phyloP scores from a whole-genome alignment of 2,329 filamentous ascomycete species.

The Zalaria obscura region DNA sequence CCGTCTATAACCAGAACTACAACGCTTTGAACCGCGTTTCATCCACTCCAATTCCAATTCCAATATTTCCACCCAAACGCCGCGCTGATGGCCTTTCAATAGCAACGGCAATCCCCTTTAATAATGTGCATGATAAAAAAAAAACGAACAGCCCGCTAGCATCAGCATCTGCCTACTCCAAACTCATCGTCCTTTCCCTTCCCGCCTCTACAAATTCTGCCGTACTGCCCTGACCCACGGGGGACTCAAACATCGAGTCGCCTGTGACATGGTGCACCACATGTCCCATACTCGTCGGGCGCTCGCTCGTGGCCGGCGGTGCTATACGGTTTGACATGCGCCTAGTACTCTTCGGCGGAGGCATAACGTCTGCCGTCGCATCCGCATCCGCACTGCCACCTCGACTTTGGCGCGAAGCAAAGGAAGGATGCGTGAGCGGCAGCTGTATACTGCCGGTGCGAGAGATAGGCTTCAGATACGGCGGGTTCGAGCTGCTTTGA shows the following conservation, averaged over 20 bases:
- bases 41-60: too few species aligned
- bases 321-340: background rate
- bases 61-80: too few species aligned
- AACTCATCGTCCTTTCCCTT: slow-evolving; percentile 4
- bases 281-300: slow-evolving; percentile 6
- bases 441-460: slow-evolving; percentile 6
- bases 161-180: background rate
- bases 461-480: slow-evolving; percentile 5
- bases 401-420: background rate
- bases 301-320: slow-evolving; percentile 1
- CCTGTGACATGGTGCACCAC: slow-evolving; percentile 6
- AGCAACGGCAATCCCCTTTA: too few species aligned
- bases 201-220: slow-evolving; percentile 5
- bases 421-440: background rate
- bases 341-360: background rate
- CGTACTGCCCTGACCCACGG: slow-evolving; percentile 4
- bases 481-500: slow-evolving; percentile 2
- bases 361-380: background rate
- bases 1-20: too few species aligned
- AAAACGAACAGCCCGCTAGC: too few species aligned
- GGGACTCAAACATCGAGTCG: slow-evolving; percentile 5
- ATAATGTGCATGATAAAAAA: too few species aligned
- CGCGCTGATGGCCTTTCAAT: too few species aligned
- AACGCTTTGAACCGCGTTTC: too few species aligned
- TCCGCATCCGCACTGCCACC: background rate